Evolutionary conservation across 1,284 basidiomycete species (phyloP).

Genomic region (Laetiporus sulphureus): DNA sequence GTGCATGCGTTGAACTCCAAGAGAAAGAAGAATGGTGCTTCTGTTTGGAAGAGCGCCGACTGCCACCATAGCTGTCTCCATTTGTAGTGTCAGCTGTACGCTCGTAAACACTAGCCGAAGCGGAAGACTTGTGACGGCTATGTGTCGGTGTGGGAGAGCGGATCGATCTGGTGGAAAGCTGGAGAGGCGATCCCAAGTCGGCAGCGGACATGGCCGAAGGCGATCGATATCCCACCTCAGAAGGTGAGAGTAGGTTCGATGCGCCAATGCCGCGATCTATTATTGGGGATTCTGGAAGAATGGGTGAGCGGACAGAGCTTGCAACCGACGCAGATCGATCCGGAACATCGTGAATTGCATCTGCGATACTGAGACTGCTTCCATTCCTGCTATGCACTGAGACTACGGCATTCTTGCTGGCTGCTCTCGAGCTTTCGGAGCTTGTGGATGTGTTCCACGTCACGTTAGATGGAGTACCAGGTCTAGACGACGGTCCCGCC

Average conservation of each 20-base stretch:
- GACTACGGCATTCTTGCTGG: slow-evolving; percentile 26
- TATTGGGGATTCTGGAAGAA: slow-evolving; percentile 51
- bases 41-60: slow-evolving; percentile 46
- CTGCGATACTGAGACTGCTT: slow-evolving; percentile 34
- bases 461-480: slow-evolving; percentile 68
- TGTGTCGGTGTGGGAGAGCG: slow-evolving; percentile 60
- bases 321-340: slow-evolving; percentile 36
- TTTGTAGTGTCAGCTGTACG: slow-evolving; percentile 21
- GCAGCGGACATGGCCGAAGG: slow-evolving; percentile 45
- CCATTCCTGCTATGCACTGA: slow-evolving; percentile 49
- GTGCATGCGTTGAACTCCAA: slow-evolving; percentile 43
- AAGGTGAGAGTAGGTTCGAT: slow-evolving; percentile 17
- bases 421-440: slow-evolving; percentile 16
- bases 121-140: slow-evolving; percentile 36
- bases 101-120: slow-evolving; percentile 43
- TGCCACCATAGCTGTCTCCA: slow-evolving; percentile 18
- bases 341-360: slow-evolving; percentile 16
- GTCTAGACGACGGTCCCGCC: slow-evolving; percentile 42
- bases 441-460: slow-evolving; percentile 38
- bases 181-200: slow-evolving; percentile 44
- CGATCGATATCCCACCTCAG: slow-evolving; percentile 32
- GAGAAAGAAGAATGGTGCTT: slow-evolving; percentile 34
- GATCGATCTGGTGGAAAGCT: slow-evolving; percentile 33
- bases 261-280: slow-evolving; percentile 28
- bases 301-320: slow-evolving; percentile 47